Percentiles rank a stretch among this genome's conserved stretches.
phyloP scores from a whole-genome alignment of 805 yeast species.

The Candida maesae region DNA sequence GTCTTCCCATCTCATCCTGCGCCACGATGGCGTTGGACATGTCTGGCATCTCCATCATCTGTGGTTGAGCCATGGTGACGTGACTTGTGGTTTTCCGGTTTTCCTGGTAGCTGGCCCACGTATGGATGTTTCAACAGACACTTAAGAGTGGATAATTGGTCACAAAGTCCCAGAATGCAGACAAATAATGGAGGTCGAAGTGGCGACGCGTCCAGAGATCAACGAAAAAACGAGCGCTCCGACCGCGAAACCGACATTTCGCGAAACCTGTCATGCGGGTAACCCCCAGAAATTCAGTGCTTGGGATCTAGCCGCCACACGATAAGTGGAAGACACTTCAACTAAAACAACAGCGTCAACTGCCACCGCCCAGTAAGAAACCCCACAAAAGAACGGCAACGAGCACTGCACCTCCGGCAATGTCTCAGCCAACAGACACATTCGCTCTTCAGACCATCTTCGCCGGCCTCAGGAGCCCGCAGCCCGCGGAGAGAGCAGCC shows the following conservation, averaged over 20 bases:
- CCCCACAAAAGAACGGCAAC: not conserved
- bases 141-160: too few relatives aligned
- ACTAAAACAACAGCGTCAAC: too few relatives aligned
- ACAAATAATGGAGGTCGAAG: too few relatives aligned
- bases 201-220: constrained; percentile 11
- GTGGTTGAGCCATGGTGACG: constrained; percentile 29
- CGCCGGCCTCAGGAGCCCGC: constrained; percentile 33
- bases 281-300: not conserved
- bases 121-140: not conserved
- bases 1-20: constrained; percentile 99
- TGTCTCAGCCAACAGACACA: constrained; percentile 24
- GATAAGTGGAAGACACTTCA: constrained; percentile 1
- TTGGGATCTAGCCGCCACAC: too few relatives aligned
- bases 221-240: constrained; percentile 1
- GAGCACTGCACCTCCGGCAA: constrained; percentile 2
- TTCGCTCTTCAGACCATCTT: constrained; percentile 35
- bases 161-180: too few relatives aligned
- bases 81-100: not conserved
- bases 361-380: too few relatives aligned
- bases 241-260: not conserved
- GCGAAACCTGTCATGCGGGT: not conserved
- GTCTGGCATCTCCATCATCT: constrained; percentile 65
- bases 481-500: constrained; percentile 31
- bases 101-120: not conserved
- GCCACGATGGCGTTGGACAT: constrained; percentile 98